A percentile compares a stretch with the other conserved stretches of the same genome.
phyloP scores from a whole-genome alignment of 2,329 filamentous ascomycete species.

The Apiospora malaysiana region DNA sequence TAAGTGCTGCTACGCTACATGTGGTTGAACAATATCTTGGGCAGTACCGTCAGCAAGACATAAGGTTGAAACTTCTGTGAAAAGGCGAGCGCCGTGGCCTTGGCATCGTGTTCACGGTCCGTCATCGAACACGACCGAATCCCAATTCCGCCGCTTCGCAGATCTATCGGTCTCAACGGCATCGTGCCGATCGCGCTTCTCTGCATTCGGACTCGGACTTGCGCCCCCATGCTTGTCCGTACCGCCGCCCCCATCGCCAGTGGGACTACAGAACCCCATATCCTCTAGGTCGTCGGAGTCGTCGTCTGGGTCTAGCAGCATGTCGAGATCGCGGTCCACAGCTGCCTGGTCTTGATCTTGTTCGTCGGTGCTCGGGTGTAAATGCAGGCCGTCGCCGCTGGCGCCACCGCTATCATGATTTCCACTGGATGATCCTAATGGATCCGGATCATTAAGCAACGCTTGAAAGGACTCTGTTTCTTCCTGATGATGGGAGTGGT shows the following conservation, averaged over 20 bases:
- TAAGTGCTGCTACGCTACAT: no score
- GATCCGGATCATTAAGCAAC: constrained; percentile 55
- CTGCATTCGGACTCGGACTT: no score
- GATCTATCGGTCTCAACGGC: constrained; percentile 21
- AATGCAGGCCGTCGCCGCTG: constrained; percentile 17
- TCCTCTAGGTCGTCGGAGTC: constrained; percentile 35
- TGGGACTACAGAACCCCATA: constrained; percentile 18
- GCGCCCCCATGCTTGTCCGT: not conserved
- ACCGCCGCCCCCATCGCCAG: constrained; percentile 11
- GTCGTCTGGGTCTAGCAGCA: constrained; percentile 38
- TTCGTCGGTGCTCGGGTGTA: not conserved
- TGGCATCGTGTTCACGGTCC: no score
- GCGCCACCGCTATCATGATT: constrained; percentile 23
- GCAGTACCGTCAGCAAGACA: no score
- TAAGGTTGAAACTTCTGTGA: no score
- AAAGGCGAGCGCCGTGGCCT: no score
- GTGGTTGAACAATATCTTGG: no score
- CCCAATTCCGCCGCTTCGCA: constrained; percentile 26
- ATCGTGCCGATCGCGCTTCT: constrained; percentile 21
- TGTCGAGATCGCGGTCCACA: constrained; percentile 38
- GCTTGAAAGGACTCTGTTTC: constrained; percentile 59
- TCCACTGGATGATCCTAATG: constrained; percentile 37
- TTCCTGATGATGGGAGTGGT: constrained; percentile 36
- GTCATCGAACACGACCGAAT: constrained; percentile 23
- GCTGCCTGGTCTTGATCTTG: constrained; percentile 33